These are phyloP conservation scores for Puccinia hordei DNA, from an alignment of 1,284 basidiomycete genomes.

Conservation along the genomic window DNA sequence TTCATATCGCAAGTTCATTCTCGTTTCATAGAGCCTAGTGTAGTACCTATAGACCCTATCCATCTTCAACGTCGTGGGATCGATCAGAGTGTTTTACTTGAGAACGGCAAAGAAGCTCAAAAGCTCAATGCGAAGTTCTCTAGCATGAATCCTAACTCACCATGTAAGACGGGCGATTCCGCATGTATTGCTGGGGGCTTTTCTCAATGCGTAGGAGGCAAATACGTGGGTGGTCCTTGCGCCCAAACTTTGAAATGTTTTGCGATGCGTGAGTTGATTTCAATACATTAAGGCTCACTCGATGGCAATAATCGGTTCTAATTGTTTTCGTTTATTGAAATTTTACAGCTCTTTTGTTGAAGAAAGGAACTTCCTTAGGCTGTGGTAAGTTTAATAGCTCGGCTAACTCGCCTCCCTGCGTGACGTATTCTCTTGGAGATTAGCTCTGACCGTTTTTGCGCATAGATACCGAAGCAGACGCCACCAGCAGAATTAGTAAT, in stretches of 20 bases:
- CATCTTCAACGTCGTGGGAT: conserved; percentile 31
- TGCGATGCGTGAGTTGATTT: conserved; percentile 42
- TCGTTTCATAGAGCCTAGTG: conserved; percentile 4
- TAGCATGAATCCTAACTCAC: conserved; percentile 27
- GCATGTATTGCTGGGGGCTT: conserved; percentile 47
- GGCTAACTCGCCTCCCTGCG: not conserved
- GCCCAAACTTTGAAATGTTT: conserved; percentile 31
- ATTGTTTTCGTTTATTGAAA: not conserved
- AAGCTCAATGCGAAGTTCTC: conserved; percentile 46
- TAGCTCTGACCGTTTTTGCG: not conserved
- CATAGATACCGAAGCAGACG: conserved; percentile 43
- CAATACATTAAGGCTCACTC: not conserved
- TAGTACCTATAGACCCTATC: not conserved
- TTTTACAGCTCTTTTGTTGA: conserved; percentile 42
- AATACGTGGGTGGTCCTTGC: conserved; percentile 39
- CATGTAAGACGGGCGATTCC: conserved; percentile 38
- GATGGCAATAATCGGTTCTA: not conserved
- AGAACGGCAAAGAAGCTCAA: conserved; percentile 44
- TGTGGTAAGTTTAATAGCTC: conserved; percentile 30
- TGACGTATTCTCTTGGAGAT: not conserved
- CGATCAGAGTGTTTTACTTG: conserved; percentile 32
- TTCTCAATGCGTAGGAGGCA: conserved; percentile 44
- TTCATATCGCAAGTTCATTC: not conserved
- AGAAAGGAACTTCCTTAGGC: conserved; percentile 28
- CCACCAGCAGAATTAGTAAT: conserved; percentile 23